Base-by-base conservation (phyloP, 345 rosid genomes). In the Viola odorata region DNA sequence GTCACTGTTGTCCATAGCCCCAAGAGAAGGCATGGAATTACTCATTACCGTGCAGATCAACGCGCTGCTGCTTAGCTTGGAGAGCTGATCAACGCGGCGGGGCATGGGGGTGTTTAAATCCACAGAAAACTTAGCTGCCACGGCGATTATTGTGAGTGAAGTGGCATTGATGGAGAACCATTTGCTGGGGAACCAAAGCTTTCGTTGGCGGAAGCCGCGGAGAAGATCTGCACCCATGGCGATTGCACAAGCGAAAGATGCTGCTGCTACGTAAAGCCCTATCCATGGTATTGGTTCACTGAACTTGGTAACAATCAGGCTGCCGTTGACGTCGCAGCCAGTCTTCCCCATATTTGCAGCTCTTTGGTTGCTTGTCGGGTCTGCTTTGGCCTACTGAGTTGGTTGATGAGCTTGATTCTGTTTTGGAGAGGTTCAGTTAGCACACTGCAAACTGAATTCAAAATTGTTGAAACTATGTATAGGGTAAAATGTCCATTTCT, bases 81-180 rank as follows among this genome's bases (percentile, higher is more conserved):
- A 61, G 37, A 92, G 87, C 87, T 92, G 98, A 57, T 89, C 98
- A 10, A 79, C 77, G 2, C 78, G 80, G 45, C 83, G 77, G 9
- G 98, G 96, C 98, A 92, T 92, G 8, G 89, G 75, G 8, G 96
- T 89, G 75, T 92, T 89, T 40, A 92, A 87, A 78, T 92, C 96
- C 47, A 92, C 87, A 0, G 98, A 87, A 50, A 89, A 76, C 69
- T 92, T 87, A 79, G 78, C 66, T 8, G 88, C 98, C 7, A 87
- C 88, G 0, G 77, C 71, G 12, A 89, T 77, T 14, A 92, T 37
- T 57, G 94, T 84, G 52, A 92, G 76, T n/a, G 96, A 79, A 62
- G 85, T 83, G 54, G 96, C 94, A 62, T 92, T 92, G 47, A 92
- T 79, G 38, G 96, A 71, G 77, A 79, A 87, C 68, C 8, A 87